A percentile compares a stretch with the other conserved stretches of the same genome.
phyloP scores from a whole-genome alignment of 1,284 basidiomycete genomes.

The Tremellales sp. region DNA sequence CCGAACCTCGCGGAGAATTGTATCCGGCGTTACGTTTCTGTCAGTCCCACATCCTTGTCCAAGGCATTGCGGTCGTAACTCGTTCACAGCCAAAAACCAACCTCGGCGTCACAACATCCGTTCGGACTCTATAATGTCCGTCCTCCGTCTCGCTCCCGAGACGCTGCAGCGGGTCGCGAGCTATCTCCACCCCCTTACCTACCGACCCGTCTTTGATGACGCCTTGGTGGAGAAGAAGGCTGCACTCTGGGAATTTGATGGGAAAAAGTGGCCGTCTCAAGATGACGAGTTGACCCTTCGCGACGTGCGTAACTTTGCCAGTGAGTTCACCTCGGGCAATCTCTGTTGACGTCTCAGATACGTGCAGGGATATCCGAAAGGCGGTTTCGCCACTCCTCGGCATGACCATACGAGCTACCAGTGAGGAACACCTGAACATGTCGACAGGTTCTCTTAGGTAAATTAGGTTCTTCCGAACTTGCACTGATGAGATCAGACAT shows the following conservation, averaged over 20 bases:
- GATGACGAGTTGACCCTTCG: not conserved
- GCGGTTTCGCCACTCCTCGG: not conserved
- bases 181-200: not conserved
- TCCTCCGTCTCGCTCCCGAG: not conserved
- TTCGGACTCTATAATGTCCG: not conserved
- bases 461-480: not conserved
- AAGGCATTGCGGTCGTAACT: not conserved
- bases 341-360: not conserved
- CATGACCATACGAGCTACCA: not conserved
- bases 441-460: not conserved
- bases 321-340: not conserved
- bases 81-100: not conserved
- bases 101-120: not conserved
- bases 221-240: not conserved
- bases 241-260: not conserved
- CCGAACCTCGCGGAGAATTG: not conserved
- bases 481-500: not conserved
- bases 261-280: not conserved
- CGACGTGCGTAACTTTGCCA: not conserved
- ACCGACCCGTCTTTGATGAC: not conserved
- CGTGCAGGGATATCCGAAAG: not conserved
- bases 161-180: not conserved
- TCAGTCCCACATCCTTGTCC: not conserved
- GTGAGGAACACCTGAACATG: not conserved
- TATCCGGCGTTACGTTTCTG: conserved; percentile 1